Percentiles rank a stretch among this genome's conserved stretches.
Conservation (phyloP, 2,329 filamentous ascomycete genomes). For the Fusarium veterinarium region DNA sequence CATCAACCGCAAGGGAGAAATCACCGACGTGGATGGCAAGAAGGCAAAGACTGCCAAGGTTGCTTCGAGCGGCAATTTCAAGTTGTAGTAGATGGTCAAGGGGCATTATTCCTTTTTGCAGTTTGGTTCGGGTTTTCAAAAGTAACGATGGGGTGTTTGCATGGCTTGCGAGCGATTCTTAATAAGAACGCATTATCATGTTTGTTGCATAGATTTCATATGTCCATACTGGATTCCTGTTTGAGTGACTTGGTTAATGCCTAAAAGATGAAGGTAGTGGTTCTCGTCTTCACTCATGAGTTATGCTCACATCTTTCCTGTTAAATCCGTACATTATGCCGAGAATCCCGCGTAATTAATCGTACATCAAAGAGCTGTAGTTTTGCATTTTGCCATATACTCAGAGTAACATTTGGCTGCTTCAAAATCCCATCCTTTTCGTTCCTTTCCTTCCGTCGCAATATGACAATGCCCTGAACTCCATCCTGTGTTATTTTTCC, state of each 20-base stretch:
- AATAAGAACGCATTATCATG: constrained; percentile 36
- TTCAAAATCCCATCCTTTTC: constrained; percentile 6
- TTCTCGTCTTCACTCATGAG: background rate
- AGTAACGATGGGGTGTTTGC: constrained; percentile 29
- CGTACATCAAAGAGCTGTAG: constrained; percentile 17
- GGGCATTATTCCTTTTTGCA: constrained; percentile 6
- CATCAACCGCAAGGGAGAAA: constrained; percentile 88
- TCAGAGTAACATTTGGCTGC: background rate
- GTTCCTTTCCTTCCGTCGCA: constrained; percentile 4
- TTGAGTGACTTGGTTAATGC: background rate
- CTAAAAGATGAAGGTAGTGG: background rate
- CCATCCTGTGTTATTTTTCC: constrained; percentile 6
- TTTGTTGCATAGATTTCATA: constrained; percentile 24
- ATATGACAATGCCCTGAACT: constrained; percentile 30
- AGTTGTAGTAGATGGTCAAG: constrained; percentile 64
- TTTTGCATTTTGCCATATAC: constrained; percentile 12
- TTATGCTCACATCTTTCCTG: background rate
- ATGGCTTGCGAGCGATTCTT: constrained; percentile 40
- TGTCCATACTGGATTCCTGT: background rate
- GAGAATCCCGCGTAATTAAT: constrained; percentile 7
- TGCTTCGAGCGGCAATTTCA: constrained; percentile 68
- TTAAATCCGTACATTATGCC: background rate
- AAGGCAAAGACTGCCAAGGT: constrained; percentile 68
- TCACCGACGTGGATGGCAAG: constrained; percentile 86
- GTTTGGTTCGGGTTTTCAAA: constrained; percentile 15